Evolutionary conservation across 257 asterid species (phyloP), one percentile per base, ranked within the genome.

Genomic region (Linderniella brevidens): DNA sequence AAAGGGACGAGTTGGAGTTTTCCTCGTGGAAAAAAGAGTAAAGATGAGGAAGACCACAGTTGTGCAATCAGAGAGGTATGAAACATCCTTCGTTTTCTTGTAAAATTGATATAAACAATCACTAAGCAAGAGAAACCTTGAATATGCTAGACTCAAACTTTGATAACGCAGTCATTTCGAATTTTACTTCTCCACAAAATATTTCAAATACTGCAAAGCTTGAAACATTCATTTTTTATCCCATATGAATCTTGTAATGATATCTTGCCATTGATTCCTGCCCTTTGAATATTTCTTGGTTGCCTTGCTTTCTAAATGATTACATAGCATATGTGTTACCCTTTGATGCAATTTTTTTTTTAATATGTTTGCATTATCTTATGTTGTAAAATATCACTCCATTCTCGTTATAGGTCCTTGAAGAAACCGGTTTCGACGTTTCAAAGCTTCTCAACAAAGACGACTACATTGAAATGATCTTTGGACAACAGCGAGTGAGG

Each of bases 1-100:
- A 82, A 79, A 66, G 94, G 94, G 49, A 60, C 74, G 48, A 82
- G 92, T 69, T 82, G 94, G 94, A 79, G 92, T 61, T 82, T 82
- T 72, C 94, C 94, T 11, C 85, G 88, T 52, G 94, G 94, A 14
- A 82, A 82, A 58, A 82, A 82, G 79, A 79, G 57, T 51, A 82
- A 82, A 65, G 94, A 82, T 41, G 94, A 79, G 71, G 94, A 82
- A 62, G 94, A 82, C 60, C 78, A 76, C 45, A 62, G 69, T 6
- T 82, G 94, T 74, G 92, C 92, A 42, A 60, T 82, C 37, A 71
- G 94, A 82, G 94, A 82, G 57, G 94, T 76, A 76, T 37, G 59
- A 41, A 14, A 29, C 0, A 10, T 25, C 43, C 35, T 17, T 10
- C 19, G 41, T 46, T 49, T 9, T 32, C 45, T 50, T 54, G 47